Base-by-base conservation (phyloP, 1,284 basidiomycete species). In the Takashimella tepidaria region DNA sequence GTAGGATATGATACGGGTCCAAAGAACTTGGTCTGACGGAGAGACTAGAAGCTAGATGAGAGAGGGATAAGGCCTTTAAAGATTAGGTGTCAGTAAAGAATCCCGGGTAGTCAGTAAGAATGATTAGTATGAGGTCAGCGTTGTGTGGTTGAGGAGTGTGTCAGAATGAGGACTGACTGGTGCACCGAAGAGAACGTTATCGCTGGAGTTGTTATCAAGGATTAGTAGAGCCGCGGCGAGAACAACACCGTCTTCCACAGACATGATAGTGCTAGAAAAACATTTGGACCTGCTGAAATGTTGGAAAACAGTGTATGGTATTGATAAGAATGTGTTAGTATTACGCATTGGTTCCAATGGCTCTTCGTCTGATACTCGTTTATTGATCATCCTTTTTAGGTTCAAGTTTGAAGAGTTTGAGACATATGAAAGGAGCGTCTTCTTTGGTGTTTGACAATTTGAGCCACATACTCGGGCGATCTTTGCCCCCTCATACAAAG, bases 151-250 rank as follows among this genome's bases (percentile, higher is more conserved):
- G n/a, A n/a, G n/a, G n/a, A n/a, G n/a, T n/a, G n/a, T n/a, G n/a
- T n/a, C n/a, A 20, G 47, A 41, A n/a, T 10, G 21, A 5, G 13
- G 19, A 55, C 65, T 60, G 43, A 69, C 67, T 1, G 67, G 67
- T 16, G 61, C 64, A n/a, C 57, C 57, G 31, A 69, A 67, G 4
- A 57, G 42, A 3, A 57, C 21, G 42, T 59, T 58, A 11, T 58
- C 59, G 5, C 25, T 42, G 4, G 62, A 52, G n/a, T 54, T 45
- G 2, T 51, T 47, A 41, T 65, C 62, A 13, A 69, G 22, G 6
- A 67, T 40, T 25, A 51, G 53, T 11, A 63, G 49, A 19, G 60
- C 53, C 2, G 50, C 53, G 6, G 52, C 58, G 22, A 61, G 19
- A 21, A 67, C 49, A 16, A 54, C 49, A 4, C 63, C 59, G 40